Percentiles rank a stretch among this genome's conserved stretches.
These are phyloP conservation scores for Calocybe cyanea DNA, from an alignment of 768 basidiomycete genomes.

Conservation along the genomic window DNA sequence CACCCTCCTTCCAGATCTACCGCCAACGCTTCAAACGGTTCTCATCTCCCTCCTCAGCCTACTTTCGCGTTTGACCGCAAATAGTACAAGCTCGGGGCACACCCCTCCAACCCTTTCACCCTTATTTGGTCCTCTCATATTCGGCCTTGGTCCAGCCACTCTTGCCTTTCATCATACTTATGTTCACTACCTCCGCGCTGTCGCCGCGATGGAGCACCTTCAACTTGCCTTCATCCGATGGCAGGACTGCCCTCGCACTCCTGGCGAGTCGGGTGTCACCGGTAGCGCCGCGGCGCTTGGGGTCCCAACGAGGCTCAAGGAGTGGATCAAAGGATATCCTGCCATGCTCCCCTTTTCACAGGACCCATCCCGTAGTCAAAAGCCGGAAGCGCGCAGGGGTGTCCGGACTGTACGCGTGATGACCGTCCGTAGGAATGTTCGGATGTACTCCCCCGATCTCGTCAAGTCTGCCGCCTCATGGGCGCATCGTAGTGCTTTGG, in stretches of 20 bases:
- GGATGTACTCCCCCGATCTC: conserved; percentile 86
- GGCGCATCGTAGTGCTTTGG: conserved; percentile 30
- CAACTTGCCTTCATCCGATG: conserved; percentile 87
- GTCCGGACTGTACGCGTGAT: conserved; percentile 75
- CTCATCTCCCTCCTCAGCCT: conserved; percentile 75
- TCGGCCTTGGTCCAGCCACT: conserved; percentile 64
- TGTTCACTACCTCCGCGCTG: conserved; percentile 70
- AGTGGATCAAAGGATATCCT: conserved; percentile 91
- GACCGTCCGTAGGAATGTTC: conserved; percentile 73
- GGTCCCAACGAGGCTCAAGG: conserved; percentile 81
- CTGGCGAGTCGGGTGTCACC: conserved; percentile 28
- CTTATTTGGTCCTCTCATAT: conserved; percentile 85
- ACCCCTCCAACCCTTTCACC: conserved; percentile 88
- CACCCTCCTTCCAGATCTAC: conserved; percentile 55
- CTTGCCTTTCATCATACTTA: conserved; percentile 49
- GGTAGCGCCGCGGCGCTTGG: conserved; percentile 57
- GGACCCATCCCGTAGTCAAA: conserved; percentile 28
- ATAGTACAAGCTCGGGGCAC: conserved; percentile 82
- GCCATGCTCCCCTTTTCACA: conserved; percentile 66
- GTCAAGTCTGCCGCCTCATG: conserved; percentile 58
- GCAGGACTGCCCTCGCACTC: conserved; percentile 54
- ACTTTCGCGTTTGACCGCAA: conserved; percentile 76
- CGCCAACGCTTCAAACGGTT: conserved; percentile 53
- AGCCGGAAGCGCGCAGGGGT: conserved; percentile 68
- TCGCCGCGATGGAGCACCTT: conserved; percentile 88